These are phyloP conservation scores for Aureobasidium uvarum DNA, from an alignment of 2,329 filamentous ascomycete genomes.

Conservation along the genomic window DNA sequence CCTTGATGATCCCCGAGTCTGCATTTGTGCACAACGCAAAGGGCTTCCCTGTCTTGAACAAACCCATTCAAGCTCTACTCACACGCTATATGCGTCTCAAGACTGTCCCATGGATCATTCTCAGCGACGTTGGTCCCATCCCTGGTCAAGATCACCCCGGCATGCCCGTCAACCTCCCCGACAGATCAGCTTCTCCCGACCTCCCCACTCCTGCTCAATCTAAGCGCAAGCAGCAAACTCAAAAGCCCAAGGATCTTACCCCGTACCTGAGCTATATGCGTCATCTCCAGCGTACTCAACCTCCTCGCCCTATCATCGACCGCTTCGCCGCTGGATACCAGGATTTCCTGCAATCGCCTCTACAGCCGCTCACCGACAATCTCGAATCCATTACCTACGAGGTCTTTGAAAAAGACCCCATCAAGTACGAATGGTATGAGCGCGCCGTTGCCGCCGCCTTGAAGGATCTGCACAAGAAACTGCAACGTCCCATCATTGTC, in stretches of 20 bases:
- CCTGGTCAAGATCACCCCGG: conserved; percentile 40
- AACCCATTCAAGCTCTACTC: conserved; percentile 58
- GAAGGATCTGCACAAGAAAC: conserved; percentile 75
- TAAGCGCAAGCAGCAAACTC: conserved; percentile 36
- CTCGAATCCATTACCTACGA: conserved; percentile 97
- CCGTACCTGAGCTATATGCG: conserved; percentile 77
- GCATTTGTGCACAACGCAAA: conserved; percentile 59
- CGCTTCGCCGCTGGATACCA: conserved; percentile 72
- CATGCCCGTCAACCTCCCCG: conserved; percentile 3
- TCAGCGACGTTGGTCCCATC: conserved; percentile 58
- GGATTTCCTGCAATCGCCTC: conserved; percentile 90
- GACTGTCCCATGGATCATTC: conserved; percentile 59
- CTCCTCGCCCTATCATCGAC: conserved; percentile 61
- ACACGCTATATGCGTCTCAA: conserved; percentile 58
- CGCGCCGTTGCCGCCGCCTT: conserved; percentile 77
- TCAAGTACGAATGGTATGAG: conserved; percentile 98
- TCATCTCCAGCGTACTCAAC: conserved; percentile 80
- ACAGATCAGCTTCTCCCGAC: conserved; percentile 2
- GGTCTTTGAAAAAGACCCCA: conserved; percentile 95
- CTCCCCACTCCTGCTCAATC: conserved; percentile 69
- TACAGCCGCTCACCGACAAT: conserved; percentile 94
- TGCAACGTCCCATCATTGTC: conserved; percentile 72
- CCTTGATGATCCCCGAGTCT: conserved; percentile 54
- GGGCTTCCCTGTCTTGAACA: conserved; percentile 59
- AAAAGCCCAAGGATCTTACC: conserved; percentile 52